Evolutionary conservation across 176 grass and related monocot genomes (phyloP).

Genomic region (Lolium rigidum): DNA sequence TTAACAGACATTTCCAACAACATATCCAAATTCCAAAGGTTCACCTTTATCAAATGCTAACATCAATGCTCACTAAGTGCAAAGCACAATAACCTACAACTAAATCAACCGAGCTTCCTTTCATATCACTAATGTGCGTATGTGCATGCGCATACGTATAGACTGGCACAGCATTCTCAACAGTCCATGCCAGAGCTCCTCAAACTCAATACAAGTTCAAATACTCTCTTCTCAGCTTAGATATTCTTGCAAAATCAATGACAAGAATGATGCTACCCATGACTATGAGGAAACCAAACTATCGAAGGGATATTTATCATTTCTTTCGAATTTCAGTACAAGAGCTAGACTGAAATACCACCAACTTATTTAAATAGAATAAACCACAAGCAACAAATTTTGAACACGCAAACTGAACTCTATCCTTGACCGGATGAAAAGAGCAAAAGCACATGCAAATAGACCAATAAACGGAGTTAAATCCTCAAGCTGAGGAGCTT

Average conservation of each 20-base stretch:
- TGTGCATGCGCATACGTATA: constrained; percentile 7
- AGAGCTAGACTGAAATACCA: background rate
- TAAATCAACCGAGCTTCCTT: background rate
- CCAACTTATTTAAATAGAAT: constrained; percentile 28
- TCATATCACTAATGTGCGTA: background rate
- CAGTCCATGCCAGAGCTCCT: background rate
- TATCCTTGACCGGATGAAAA: background rate
- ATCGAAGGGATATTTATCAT: background rate
- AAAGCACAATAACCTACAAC: background rate
- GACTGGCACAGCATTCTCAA: constrained; percentile 3
- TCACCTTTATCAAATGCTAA: constrained; percentile 33
- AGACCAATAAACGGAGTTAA: constrained; percentile 3
- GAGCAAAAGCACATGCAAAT: constrained; percentile 31
- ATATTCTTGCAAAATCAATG: background rate
- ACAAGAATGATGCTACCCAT: background rate
- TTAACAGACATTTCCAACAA: constrained; percentile 10
- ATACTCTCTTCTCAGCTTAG: background rate
- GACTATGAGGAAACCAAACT: constrained; percentile 10
- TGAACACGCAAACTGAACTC: constrained; percentile 18
- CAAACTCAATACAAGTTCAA: constrained; percentile 21
- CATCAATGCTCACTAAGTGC: constrained; percentile 8
- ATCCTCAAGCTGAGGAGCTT: background rate
- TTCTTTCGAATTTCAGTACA: background rate
- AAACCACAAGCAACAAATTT: constrained; percentile 31
- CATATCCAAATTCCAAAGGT: background rate